phyloP scores from a whole-genome alignment of 2,329 filamentous ascomycete genomes.

The Trichoderma semiorbis region DNA sequence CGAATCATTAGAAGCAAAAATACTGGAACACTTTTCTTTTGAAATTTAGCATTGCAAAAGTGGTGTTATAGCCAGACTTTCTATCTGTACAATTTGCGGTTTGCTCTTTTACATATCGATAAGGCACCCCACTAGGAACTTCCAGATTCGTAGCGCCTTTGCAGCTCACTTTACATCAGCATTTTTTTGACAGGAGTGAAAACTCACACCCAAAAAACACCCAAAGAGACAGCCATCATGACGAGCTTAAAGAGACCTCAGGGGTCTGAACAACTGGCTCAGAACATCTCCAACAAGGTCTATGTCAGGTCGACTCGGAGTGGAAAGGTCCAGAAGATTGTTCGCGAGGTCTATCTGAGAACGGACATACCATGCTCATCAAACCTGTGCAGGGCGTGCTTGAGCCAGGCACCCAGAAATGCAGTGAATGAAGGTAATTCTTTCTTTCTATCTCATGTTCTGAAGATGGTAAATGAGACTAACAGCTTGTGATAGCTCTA shows the following conservation, averaged over 20 bases:
- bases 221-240: constrained; percentile 42
- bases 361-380: constrained; percentile 98
- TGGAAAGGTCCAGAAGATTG: constrained; percentile 98
- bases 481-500: constrained; percentile 50
- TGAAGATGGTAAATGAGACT: not conserved
- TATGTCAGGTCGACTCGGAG: constrained; percentile 92
- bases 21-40: not conserved
- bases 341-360: constrained; percentile 90
- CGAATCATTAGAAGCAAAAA: not conserved
- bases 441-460: not conserved
- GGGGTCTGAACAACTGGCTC: constrained; percentile 51
- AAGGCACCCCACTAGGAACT: constrained; percentile 16
- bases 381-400: constrained; percentile 75
- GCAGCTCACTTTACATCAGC: constrained; percentile 15
- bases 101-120: constrained; percentile 15
- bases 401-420: constrained; percentile 71
- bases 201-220: not conserved
- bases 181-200: constrained; percentile 11
- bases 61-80: not conserved
- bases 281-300: constrained; percentile 89
- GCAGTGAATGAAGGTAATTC: constrained; percentile 68
- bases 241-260: constrained; percentile 61
- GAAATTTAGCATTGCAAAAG: not conserved
- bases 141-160: not conserved
- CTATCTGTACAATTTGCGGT: not conserved